Evolutionary conservation across 257 asterid genomes (phyloP).

Genomic region (Phtheirospermum japonicum): DNA sequence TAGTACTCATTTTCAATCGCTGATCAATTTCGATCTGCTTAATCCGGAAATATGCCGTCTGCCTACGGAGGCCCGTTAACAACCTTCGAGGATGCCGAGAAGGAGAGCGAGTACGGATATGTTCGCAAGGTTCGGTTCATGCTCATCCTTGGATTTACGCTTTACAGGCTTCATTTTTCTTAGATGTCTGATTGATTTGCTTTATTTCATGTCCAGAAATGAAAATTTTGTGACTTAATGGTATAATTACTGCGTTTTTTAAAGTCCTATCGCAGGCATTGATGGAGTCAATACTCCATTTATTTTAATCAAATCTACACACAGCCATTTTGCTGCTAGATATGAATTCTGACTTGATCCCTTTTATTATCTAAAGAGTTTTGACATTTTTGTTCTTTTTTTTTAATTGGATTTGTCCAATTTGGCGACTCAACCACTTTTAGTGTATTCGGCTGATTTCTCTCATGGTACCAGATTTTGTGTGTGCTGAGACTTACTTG

Average conservation of each 20-base stretch:
- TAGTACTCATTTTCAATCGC: constrained; percentile 10
- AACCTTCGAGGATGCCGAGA: constrained; percentile 97
- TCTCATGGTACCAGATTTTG: not conserved
- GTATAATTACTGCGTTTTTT: not conserved
- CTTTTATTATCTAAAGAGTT: not conserved
- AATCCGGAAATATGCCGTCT: constrained; percentile 57
- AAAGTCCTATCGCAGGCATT: not conserved
- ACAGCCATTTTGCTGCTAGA: not conserved
- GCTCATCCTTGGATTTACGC: too few relatives aligned
- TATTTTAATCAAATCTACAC: constrained; percentile 26
- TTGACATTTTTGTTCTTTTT: not conserved
- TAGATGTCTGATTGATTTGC: constrained; percentile 4
- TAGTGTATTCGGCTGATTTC: not conserved
- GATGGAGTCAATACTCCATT: constrained; percentile 7
- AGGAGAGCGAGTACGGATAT: constrained; percentile 99
- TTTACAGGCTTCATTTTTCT: not conserved
- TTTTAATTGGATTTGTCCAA: constrained; percentile 1
- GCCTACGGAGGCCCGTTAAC: constrained; percentile 74
- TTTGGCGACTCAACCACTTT: constrained; percentile 2
- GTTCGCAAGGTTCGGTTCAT: constrained; percentile 71
- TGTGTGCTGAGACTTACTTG: not conserved
- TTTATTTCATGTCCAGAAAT: constrained; percentile 2
- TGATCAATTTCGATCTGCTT: constrained; percentile 29
- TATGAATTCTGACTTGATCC: not conserved
- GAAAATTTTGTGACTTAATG: not conserved